Evolutionary conservation across 1,284 basidiomycete genomes (phyloP).

Genomic region (Leccinum fallax): DNA sequence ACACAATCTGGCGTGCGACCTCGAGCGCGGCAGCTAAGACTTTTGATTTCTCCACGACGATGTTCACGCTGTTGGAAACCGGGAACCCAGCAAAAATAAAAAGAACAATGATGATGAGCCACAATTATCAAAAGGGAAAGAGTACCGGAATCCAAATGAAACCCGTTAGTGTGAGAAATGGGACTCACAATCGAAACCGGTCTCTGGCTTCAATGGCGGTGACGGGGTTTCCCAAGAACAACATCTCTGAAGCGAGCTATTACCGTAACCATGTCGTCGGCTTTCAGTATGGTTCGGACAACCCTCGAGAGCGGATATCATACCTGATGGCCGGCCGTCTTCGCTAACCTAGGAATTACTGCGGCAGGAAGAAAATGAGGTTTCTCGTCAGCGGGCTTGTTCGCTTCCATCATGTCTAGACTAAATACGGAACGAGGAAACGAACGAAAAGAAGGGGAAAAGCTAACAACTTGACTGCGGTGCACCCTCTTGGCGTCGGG

Average conservation of each 20-base stretch:
- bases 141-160: slow-evolving; percentile 7
- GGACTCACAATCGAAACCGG: slow-evolving; percentile 73
- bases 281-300: slow-evolving; percentile 30
- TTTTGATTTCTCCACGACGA: slow-evolving; percentile 58
- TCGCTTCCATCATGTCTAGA: slow-evolving; percentile 14
- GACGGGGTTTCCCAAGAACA: slow-evolving; percentile 71
- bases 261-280: slow-evolving; percentile 4
- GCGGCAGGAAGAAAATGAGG: slow-evolving; percentile 3
- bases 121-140: slow-evolving; percentile 10
- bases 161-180: slow-evolving; percentile 20
- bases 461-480: background rate
- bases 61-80: slow-evolving; percentile 56
- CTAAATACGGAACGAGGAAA: slow-evolving; percentile 7
- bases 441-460: background rate
- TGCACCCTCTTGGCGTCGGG: background rate
- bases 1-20: slow-evolving; percentile 60
- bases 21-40: slow-evolving; percentile 66
- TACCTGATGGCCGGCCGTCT: slow-evolving; percentile 71
- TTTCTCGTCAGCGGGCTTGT: slow-evolving; percentile 16
- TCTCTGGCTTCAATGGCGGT: slow-evolving; percentile 68
- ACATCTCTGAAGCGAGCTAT: slow-evolving; percentile 76
- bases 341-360: slow-evolving; percentile 68
- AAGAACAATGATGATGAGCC: slow-evolving; percentile 13
- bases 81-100: slow-evolving; percentile 4
- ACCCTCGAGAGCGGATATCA: slow-evolving; percentile 21